phyloP scores from a whole-genome alignment of 768 basidiomycete species.

The Tephrocybe sp. region DNA sequence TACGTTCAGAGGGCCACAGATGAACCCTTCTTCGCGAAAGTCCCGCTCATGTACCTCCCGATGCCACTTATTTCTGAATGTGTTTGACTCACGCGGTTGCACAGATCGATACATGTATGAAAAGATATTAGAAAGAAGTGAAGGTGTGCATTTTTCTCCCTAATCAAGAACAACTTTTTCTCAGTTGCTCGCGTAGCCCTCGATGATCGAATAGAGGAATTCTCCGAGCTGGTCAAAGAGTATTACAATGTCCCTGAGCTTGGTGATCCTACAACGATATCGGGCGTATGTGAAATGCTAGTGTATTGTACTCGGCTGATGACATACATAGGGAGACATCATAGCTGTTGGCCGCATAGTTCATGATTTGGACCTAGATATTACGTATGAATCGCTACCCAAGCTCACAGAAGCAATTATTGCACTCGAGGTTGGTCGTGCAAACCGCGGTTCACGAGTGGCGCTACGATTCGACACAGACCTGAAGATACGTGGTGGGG shows the following conservation, averaged over 20 bases:
- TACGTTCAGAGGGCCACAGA: slow-evolving; percentile 38
- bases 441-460: slow-evolving; percentile 62
- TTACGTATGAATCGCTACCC: slow-evolving; percentile 37
- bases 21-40: slow-evolving; percentile 34
- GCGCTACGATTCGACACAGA: slow-evolving; percentile 67
- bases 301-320: slow-evolving; percentile 1
- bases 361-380: slow-evolving; percentile 67
- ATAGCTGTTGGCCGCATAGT: slow-evolving; percentile 73
- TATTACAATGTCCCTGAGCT: slow-evolving; percentile 74
- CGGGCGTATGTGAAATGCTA: slow-evolving; percentile 34
- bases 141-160: slow-evolving; percentile 45
- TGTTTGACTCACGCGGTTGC: background rate
- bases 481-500: slow-evolving; percentile 63
- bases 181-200: slow-evolving; percentile 47
- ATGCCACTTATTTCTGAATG: background rate
- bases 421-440: slow-evolving; percentile 78
- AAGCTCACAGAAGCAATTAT: slow-evolving; percentile 78
- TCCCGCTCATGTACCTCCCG: slow-evolving; percentile 48
- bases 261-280: slow-evolving; percentile 60
- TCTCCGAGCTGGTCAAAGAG: slow-evolving; percentile 67
- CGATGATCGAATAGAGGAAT: slow-evolving; percentile 85
- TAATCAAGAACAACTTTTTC: background rate
- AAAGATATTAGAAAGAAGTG: slow-evolving; percentile 79
- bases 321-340: slow-evolving; percentile 50
- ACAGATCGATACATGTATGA: slow-evolving; percentile 94